Evolutionary conservation across 2,329 filamentous ascomycete species (phyloP).

Genomic region (Fusarium annulatum): DNA sequence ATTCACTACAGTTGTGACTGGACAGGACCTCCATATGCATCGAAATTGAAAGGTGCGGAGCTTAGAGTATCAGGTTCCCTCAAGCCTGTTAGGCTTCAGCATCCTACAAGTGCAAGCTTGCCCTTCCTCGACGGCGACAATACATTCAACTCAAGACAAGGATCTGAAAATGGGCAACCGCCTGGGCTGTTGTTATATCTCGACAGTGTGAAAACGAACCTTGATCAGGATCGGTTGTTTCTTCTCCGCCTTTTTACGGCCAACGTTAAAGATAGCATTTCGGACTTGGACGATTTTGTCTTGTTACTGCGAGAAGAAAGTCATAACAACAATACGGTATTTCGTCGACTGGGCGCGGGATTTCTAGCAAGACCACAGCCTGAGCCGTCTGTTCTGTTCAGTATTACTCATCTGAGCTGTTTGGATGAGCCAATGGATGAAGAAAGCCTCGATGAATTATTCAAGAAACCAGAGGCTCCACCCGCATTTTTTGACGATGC

Average conservation of each 20-base stretch:
- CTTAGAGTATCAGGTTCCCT: accelerated
- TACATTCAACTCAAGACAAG: neutral
- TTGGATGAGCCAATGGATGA: neutral
- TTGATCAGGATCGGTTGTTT: neutral
- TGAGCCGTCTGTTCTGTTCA: neutral
- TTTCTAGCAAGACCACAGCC: accelerated
- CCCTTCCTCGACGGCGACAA: neutral
- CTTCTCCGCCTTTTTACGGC: neutral
- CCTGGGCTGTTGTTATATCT: neutral
- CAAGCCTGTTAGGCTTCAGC: accelerated
- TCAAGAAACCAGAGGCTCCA: neutral
- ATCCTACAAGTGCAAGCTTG: neutral
- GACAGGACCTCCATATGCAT: accelerated
- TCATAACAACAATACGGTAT: neutral
- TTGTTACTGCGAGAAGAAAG: neutral
- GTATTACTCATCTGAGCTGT: neutral
- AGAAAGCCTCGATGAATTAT: neutral
- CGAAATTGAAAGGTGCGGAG: accelerated
- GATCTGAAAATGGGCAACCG: accelerated
- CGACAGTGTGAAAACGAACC: accelerated
- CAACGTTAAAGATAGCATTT: accelerated
- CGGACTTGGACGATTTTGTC: neutral
- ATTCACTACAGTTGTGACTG: neutral
- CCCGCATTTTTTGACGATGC: neutral
- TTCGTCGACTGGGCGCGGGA: accelerated